phyloP scores from a whole-genome alignment of 192 early-diverging fungal genomes.

The Umbelopsis sp. region DNA sequence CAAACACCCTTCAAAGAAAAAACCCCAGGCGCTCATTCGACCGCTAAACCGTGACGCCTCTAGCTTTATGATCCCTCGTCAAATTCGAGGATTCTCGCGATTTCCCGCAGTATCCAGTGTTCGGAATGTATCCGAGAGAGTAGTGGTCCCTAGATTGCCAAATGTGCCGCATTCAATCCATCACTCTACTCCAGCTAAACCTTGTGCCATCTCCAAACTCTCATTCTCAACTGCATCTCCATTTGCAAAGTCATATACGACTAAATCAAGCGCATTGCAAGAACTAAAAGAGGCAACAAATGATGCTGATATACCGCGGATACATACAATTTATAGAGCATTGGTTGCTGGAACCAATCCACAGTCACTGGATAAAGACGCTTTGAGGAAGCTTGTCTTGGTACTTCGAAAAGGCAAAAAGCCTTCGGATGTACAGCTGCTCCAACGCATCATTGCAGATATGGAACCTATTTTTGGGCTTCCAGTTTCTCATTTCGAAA shows the following conservation, averaged over 20 bases:
- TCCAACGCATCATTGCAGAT: conserved; percentile 11
- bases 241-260: neutral
- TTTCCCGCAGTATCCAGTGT: neutral
- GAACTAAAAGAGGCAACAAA: neutral
- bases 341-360: neutral
- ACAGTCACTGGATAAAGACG: neutral
- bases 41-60: neutral
- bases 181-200: neutral
- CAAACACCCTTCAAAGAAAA: neutral
- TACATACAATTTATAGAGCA: neutral
- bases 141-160: neutral
- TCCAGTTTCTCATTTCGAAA: conserved; percentile 25
- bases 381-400: neutral
- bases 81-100: conserved; percentile 13
- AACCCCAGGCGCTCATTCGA: neutral
- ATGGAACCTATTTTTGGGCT: conserved; percentile 20
- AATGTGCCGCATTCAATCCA: neutral
- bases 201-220: neutral
- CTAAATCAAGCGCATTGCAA: neutral
- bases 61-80: conserved; percentile 7
- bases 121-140: neutral
- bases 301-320: conserved; percentile 7
- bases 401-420: conserved; percentile 17
- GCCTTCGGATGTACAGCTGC: conserved; percentile 15
- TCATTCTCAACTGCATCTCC: neutral